Evolutionary conservation across 306 rosid genomes (phyloP).

Genomic region (Hippophae tibetana): DNA sequence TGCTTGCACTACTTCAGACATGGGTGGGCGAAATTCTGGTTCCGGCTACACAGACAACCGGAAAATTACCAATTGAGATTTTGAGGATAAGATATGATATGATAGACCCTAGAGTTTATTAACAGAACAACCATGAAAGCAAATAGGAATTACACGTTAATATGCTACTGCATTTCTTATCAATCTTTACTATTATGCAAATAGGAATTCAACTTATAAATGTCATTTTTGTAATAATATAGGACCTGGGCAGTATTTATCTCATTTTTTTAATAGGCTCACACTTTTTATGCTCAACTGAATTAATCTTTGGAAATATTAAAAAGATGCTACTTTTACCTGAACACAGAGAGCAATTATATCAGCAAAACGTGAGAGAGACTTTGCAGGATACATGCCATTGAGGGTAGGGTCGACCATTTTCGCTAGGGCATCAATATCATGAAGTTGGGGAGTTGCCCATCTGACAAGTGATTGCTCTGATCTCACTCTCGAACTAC

Average conservation of each 20-base stretch:
- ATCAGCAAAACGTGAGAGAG: slow-evolving; percentile 91
- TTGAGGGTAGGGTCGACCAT: slow-evolving; percentile 90
- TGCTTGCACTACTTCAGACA: slow-evolving; percentile 99
- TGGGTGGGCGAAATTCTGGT: slow-evolving; percentile 97
- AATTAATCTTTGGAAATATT: slow-evolving; percentile 1
- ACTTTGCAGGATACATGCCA: slow-evolving; percentile 97
- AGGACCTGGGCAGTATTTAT: not conserved
- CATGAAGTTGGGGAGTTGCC: slow-evolving; percentile 99
- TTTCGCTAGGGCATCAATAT: slow-evolving; percentile 87
- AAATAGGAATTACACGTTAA: no score
- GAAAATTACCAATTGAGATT: not conserved
- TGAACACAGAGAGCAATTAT: slow-evolving; percentile 92
- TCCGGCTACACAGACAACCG: slow-evolving; percentile 50
- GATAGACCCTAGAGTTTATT: not conserved
- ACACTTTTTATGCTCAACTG: not conserved
- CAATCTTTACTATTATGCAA: no score
- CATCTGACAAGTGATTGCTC: slow-evolving; percentile 97
- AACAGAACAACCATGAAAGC: not conserved
- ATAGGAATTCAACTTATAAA: no score
- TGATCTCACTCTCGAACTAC: slow-evolving; percentile 73
- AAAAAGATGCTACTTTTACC: slow-evolving; percentile 36
- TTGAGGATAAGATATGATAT: not conserved
- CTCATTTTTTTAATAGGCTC: not conserved
- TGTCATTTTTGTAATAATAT: no score
- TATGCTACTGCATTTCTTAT: no score